These are phyloP conservation scores for Penicillium paxilli DNA, from an alignment of 495 filamentous ascomycete genomes.

Conservation along the genomic window DNA sequence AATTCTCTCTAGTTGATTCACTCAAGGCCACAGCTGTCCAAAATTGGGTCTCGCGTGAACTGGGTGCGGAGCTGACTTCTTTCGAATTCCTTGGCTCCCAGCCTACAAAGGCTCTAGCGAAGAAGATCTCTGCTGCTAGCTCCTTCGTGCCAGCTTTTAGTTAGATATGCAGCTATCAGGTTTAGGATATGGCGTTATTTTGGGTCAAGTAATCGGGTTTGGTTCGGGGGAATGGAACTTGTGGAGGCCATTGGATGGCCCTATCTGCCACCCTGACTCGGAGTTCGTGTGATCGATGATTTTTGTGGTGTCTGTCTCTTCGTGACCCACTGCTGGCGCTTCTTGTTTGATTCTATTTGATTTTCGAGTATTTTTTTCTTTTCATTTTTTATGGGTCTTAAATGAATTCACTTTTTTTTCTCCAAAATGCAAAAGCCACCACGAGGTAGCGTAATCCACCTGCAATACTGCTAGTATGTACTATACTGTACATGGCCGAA, in stretches of 20 bases:
- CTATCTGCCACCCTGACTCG: not conserved
- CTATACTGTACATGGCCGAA: not conserved
- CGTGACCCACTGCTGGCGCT: not conserved
- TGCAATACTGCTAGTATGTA: no score
- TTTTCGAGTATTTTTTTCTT: not conserved
- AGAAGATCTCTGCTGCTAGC: slow-evolving; percentile 21
- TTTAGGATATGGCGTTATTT: not conserved
- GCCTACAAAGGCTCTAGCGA: slow-evolving; percentile 19
- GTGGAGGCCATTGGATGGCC: not conserved
- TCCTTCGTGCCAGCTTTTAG: slow-evolving; percentile 20
- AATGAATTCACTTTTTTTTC: not conserved
- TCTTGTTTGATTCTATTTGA: not conserved
- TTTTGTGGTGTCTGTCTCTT: not conserved
- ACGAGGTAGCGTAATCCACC: not conserved
- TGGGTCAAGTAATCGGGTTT: not conserved
- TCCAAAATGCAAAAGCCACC: not conserved
- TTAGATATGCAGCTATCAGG: slow-evolving; percentile 2
- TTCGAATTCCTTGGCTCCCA: slow-evolving; percentile 30
- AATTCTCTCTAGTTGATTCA: slow-evolving; percentile 32
- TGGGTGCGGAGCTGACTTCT: slow-evolving; percentile 26
- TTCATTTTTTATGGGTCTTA: not conserved
- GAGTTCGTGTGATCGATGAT: not conserved
- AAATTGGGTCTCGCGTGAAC: slow-evolving; percentile 35
- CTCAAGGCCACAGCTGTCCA: slow-evolving; percentile 38
- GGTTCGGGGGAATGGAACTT: not conserved